These are phyloP conservation scores for Rhizopus delemar DNA, from an alignment of 371 early-diverging fungal genomes.

Conservation along the genomic window DNA sequence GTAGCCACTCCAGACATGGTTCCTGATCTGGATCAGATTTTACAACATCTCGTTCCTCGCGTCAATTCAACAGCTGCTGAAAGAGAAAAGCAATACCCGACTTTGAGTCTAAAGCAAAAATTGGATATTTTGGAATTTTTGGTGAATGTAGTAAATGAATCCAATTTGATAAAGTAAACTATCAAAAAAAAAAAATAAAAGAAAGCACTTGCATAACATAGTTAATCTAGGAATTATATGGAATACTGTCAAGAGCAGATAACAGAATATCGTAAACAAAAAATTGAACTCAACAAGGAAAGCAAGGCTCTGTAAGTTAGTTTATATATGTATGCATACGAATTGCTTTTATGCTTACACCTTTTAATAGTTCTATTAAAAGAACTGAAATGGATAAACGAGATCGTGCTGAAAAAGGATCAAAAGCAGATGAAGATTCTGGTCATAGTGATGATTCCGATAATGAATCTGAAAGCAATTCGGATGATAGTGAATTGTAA, in stretches of 20 bases:
- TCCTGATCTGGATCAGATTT: slow-evolving; percentile 38
- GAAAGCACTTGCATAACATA: neutral
- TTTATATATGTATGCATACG: neutral
- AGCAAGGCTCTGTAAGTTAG: slow-evolving; percentile 44
- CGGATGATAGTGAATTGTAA: slow-evolving; percentile 36
- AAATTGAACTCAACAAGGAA: slow-evolving; percentile 69
- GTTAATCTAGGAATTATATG: slow-evolving; percentile 55
- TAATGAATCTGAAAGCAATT: slow-evolving; percentile 21
- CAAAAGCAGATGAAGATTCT: slow-evolving; percentile 25
- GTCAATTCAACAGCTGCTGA: slow-evolving; percentile 39
- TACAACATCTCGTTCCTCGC: slow-evolving; percentile 44
- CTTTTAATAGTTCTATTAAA: slow-evolving; percentile 21
- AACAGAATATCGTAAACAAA: slow-evolving; percentile 61
- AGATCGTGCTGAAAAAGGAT: slow-evolving; percentile 22
- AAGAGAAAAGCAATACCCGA: slow-evolving; percentile 46
- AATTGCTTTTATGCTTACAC: too few species aligned
- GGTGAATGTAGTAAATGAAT: slow-evolving; percentile 46
- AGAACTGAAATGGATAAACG: slow-evolving; percentile 37
- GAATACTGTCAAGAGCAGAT: slow-evolving; percentile 62
- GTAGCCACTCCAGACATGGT: slow-evolving; percentile 46
- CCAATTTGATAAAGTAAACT: slow-evolving; percentile 44
- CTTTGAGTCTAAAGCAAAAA: slow-evolving; percentile 38
- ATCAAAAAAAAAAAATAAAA: neutral
- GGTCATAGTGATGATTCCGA: slow-evolving; percentile 20
- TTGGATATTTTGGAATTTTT: slow-evolving; percentile 45